These are phyloP conservation scores for Chlorencoelia australis DNA, from an alignment of 2,329 filamentous ascomycete species.

Conservation along the genomic window DNA sequence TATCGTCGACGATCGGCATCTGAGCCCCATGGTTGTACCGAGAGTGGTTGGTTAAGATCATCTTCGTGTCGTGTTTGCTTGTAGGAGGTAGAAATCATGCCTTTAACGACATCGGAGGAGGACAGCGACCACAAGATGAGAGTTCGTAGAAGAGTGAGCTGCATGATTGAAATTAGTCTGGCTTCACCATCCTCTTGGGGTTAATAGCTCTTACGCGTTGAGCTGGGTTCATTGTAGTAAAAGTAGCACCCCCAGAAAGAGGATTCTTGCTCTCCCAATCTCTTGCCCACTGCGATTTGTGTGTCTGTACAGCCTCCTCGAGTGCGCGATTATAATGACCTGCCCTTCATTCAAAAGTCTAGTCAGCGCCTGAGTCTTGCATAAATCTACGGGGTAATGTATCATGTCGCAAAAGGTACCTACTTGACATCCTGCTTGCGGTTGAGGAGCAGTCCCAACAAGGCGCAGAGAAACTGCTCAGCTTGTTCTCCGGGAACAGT, in stretches of 20 bases:
- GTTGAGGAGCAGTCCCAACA: conserved; percentile 82
- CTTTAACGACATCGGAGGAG: conserved; percentile 74
- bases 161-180: conserved; percentile 1
- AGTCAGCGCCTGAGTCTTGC: conserved; percentile 7
- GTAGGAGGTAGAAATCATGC: conserved; percentile 77
- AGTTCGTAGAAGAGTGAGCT: conserved; percentile 35
- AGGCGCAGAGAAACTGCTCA: conserved; percentile 79
- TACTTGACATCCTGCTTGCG: conserved; percentile 99
- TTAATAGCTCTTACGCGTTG: conserved; percentile 56
- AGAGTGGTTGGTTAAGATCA: conserved; percentile 73
- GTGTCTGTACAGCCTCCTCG: conserved; percentile 80
- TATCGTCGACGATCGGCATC: conserved; percentile 89
- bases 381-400: neutral
- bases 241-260: conserved; percentile 67
- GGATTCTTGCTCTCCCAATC: conserved; percentile 79
- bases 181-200: too few relatives aligned
- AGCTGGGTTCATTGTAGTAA: conserved; percentile 70
- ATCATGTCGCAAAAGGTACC: conserved; percentile 29
- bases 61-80: conserved; percentile 75
- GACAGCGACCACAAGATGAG: conserved; percentile 83
- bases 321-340: conserved; percentile 89
- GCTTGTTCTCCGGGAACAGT: conserved; percentile 70
- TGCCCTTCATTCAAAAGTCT: conserved; percentile 45
- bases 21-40: conserved; percentile 81
- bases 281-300: conserved; percentile 80